Conservation (phyloP, 208 protist species). For the Trypanosoma rangeli region DNA sequence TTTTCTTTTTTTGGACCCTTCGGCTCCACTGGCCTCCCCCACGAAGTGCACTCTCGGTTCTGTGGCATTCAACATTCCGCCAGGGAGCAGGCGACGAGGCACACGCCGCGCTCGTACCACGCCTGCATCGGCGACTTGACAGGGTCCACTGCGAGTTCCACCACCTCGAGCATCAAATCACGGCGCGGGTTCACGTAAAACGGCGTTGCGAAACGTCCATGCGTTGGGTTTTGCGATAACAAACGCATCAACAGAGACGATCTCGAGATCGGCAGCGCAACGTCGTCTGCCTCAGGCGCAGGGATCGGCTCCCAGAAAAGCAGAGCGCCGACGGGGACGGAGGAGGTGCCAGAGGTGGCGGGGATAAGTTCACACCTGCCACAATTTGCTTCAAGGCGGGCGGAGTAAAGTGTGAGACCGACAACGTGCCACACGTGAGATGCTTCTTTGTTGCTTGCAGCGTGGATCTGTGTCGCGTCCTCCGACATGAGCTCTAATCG, state of each 20-base stretch:
- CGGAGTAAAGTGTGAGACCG: conserved; percentile 59
- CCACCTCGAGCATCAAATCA: conserved; percentile 66
- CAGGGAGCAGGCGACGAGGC: conserved; percentile 74
- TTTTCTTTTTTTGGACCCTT: conserved; percentile 2
- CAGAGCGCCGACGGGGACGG: conserved; percentile 35
- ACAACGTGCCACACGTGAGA: conserved; percentile 23
- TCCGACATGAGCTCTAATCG: conserved; percentile 48
- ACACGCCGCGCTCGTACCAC: conserved; percentile 89
- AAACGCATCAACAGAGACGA: conserved; percentile 34
- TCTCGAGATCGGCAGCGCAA: conserved; percentile 2
- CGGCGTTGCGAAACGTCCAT: conserved; percentile 49
- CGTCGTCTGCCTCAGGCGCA: neutral
- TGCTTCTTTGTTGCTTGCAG: neutral
- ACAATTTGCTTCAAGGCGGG: conserved; percentile 33
- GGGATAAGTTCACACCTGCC: conserved; percentile 47
- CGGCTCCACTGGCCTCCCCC: neutral
- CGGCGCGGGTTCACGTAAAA: conserved; percentile 85
- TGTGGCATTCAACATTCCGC: conserved; percentile 14
- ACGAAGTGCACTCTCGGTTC: neutral
- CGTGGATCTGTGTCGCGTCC: conserved; percentile 8
- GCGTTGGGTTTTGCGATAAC: conserved; percentile 25
- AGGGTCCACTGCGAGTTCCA: conserved; percentile 50
- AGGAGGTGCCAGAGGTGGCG: conserved; percentile 26
- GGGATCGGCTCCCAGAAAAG: conserved; percentile 38
- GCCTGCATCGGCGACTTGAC: conserved; percentile 14